A percentile compares a stretch with the other conserved stretches of the same genome.
phyloP scores from a whole-genome alignment of 495 filamentous ascomycete species.

The Immersiella caudata region DNA sequence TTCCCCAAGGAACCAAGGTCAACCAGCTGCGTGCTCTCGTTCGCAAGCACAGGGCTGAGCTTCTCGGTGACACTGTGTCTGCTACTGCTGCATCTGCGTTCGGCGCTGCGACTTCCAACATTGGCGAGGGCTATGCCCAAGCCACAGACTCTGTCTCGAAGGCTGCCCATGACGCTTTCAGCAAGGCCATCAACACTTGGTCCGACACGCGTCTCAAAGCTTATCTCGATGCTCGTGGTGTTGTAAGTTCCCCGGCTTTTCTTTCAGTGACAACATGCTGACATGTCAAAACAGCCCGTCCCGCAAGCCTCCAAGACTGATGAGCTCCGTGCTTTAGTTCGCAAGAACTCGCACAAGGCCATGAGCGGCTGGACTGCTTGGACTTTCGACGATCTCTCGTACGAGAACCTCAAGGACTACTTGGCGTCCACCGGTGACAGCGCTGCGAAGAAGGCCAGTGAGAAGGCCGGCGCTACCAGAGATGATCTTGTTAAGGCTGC shows the following conservation, averaged over 20 bases:
- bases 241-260: constrained; percentile 30
- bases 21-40: constrained; percentile 92
- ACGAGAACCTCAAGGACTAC: constrained; percentile 75
- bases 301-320: constrained; percentile 77
- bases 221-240: constrained; percentile 66
- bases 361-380: constrained; percentile 72
- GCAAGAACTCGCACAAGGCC: constrained; percentile 72
- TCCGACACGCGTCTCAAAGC: constrained; percentile 76
- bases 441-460: constrained; percentile 68
- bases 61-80: constrained; percentile 68
- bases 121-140: constrained; percentile 74
- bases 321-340: constrained; percentile 75
- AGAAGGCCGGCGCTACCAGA: constrained; percentile 66
- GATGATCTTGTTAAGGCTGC: constrained; percentile 75
- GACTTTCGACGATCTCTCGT: constrained; percentile 83
- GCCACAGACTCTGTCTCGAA: constrained; percentile 71
- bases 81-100: constrained; percentile 65
- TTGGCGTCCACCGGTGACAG: constrained; percentile 59
- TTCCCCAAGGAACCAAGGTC: constrained; percentile 84
- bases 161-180: constrained; percentile 69
- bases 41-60: constrained; percentile 79
- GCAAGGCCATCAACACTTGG: constrained; percentile 65
- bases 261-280: background rate
- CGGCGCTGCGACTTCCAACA: constrained; percentile 81
- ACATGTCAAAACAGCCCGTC: constrained; percentile 60